These are phyloP conservation scores for Claviceps purpurea DNA, from an alignment of 2,329 filamentous ascomycete genomes.

Conservation along the genomic window DNA sequence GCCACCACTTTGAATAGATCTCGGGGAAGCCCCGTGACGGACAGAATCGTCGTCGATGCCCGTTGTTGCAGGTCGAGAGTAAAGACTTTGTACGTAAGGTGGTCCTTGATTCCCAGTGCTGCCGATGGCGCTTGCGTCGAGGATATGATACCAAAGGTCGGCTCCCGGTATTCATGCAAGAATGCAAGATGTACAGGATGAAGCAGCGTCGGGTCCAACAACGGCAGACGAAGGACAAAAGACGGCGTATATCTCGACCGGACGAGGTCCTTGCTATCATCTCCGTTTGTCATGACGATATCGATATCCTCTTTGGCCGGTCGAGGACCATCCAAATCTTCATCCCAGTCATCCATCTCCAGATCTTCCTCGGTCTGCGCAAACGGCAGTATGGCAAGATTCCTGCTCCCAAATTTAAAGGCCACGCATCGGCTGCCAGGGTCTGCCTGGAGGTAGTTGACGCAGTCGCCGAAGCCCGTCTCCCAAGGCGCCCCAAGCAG, in stretches of 20 bases:
- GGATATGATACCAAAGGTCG: slow-evolving; percentile 89
- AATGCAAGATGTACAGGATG: slow-evolving; percentile 89
- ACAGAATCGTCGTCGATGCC: slow-evolving; percentile 84
- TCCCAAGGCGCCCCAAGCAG: slow-evolving; percentile 72
- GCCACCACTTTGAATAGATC: slow-evolving; percentile 76
- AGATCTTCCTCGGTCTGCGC: slow-evolving; percentile 75
- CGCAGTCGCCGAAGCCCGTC: slow-evolving; percentile 57
- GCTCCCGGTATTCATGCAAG: slow-evolving; percentile 91
- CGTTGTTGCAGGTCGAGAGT: slow-evolving; percentile 88
- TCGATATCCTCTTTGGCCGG: slow-evolving; percentile 31
- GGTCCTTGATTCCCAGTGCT: slow-evolving; percentile 71
- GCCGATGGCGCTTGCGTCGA: slow-evolving; percentile 61
- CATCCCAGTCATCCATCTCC: slow-evolving; percentile 83
- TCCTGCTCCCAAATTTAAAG: slow-evolving; percentile 79
- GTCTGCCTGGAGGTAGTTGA: slow-evolving; percentile 76
- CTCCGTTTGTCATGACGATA: slow-evolving; percentile 20
- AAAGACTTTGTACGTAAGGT: slow-evolving; percentile 84
- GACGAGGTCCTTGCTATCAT: slow-evolving; percentile 12
- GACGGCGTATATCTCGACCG: slow-evolving; percentile 69
- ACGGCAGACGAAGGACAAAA: slow-evolving; percentile 82
- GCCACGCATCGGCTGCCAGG: slow-evolving; percentile 87
- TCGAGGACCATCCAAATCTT: slow-evolving; percentile 59
- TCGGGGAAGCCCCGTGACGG: slow-evolving; percentile 71
- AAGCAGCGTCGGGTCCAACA: slow-evolving; percentile 74
- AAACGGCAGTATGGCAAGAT: slow-evolving; percentile 88